These are phyloP conservation scores for Tuber calosporum DNA, from an alignment of 495 filamentous ascomycete genomes.

Conservation along the genomic window DNA sequence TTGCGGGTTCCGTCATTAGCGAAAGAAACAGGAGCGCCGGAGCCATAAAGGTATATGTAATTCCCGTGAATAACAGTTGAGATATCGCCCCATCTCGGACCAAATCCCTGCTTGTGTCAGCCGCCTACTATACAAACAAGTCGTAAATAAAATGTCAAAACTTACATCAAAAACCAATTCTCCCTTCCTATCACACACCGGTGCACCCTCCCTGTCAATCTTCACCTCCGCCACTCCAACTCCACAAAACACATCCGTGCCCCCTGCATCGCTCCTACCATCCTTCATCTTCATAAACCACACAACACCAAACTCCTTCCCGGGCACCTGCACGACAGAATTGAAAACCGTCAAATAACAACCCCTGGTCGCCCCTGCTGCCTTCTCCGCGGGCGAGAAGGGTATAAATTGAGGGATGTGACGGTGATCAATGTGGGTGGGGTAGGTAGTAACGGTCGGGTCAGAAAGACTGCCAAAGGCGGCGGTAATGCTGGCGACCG, in stretches of 20 bases:
- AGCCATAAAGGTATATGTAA: constrained; percentile 26
- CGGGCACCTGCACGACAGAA: constrained; percentile 15
- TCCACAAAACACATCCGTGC: constrained; percentile 10
- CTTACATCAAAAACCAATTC: constrained; percentile 20
- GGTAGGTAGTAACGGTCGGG: constrained; percentile 8
- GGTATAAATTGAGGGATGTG: constrained; percentile 15
- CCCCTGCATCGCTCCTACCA: not conserved
- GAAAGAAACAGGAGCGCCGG: not conserved
- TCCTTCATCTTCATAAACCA: constrained; percentile 21
- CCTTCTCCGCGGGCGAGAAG: constrained; percentile 10
- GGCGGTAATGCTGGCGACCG: constrained; percentile 10
- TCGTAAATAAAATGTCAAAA: not conserved
- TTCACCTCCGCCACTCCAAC: constrained; percentile 23
- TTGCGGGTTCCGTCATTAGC: not conserved
- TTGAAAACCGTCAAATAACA: constrained; percentile 14
- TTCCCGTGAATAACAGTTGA: constrained; percentile 13
- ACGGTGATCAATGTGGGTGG: not conserved
- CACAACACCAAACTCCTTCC: constrained; percentile 10
- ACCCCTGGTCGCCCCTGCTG: not conserved
- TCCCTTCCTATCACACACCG: constrained; percentile 10
- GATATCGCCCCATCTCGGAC: constrained; percentile 27
- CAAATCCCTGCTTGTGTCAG: constrained; percentile 7
- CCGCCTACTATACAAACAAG: not conserved
- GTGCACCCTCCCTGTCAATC: constrained; percentile 1
- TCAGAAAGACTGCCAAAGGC: constrained; percentile 6